Percentiles rank a stretch among this genome's conserved stretches.
These are phyloP conservation scores for Cryphonectria carpinicola DNA, from an alignment of 2,329 filamentous ascomycete genomes.

Conservation along the genomic window DNA sequence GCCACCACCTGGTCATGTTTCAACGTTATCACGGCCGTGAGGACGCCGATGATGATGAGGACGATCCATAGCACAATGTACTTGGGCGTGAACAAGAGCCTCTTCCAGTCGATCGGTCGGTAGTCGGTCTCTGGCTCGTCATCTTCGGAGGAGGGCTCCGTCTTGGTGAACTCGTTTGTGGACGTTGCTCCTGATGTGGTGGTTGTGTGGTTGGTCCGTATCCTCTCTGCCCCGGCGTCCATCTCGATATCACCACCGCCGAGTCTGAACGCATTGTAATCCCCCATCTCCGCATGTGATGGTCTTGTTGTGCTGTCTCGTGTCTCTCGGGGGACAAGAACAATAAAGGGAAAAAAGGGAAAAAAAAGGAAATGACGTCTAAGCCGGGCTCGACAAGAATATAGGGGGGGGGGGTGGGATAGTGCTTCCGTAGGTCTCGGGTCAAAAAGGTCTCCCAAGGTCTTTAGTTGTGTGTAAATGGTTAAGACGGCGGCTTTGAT, in stretches of 20 bases:
- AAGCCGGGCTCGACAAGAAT: background rate
- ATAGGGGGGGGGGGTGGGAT: background rate
- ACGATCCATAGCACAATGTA: constrained; percentile 38
- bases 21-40: constrained; percentile 41
- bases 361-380: background rate
- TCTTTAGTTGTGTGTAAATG: background rate
- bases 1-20: constrained; percentile 44
- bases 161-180: constrained; percentile 17
- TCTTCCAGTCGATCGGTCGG: constrained; percentile 41
- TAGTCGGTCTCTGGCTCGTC: constrained; percentile 38
- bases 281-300: constrained; percentile 29
- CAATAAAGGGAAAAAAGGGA: too few species aligned
- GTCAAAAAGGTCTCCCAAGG: background rate
- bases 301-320: background rate
- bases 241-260: constrained; percentile 27
- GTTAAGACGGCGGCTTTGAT: constrained; percentile 3
- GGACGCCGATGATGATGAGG: constrained; percentile 35
- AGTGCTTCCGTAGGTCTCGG: background rate
- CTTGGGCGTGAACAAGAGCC: constrained; percentile 40
- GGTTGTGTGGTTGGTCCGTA: constrained; percentile 12
- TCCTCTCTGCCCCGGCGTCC: constrained; percentile 12
- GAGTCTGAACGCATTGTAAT: constrained; percentile 17
- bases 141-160: constrained; percentile 13
- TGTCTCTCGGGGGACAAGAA: background rate
- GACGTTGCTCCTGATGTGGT: constrained; percentile 19